A percentile compares a stretch with the other conserved stretches of the same genome.
phyloP scores from a whole-genome alignment of 2,329 filamentous ascomycete genomes.

The Colletotrichum sp. region DNA sequence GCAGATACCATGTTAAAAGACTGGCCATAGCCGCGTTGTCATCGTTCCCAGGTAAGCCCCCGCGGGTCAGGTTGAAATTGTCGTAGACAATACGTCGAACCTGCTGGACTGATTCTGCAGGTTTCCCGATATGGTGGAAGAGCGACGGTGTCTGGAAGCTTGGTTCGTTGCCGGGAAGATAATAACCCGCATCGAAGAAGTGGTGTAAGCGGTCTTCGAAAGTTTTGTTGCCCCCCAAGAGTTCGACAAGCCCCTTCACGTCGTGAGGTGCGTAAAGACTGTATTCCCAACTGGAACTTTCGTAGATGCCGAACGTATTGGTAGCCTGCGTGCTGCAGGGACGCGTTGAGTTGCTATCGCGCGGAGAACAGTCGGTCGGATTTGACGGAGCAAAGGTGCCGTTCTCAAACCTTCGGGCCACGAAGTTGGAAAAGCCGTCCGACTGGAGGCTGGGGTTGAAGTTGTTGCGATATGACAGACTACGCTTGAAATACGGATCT shows the following conservation, averaged over 20 bases:
- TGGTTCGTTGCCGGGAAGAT: background rate
- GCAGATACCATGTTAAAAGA: background rate
- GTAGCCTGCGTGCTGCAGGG: background rate
- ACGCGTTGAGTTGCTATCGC: background rate
- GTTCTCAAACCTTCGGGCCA: background rate
- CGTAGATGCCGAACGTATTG: background rate
- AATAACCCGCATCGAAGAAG: background rate
- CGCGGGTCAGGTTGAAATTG: background rate
- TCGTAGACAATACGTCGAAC: background rate
- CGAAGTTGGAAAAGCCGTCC: background rate
- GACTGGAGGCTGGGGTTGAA: background rate
- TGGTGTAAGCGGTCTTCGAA: background rate
- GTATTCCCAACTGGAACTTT: constrained; percentile 8
- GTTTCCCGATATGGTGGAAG: background rate
- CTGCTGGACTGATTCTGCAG: background rate
- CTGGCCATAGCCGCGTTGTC: background rate
- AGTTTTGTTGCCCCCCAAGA: background rate
- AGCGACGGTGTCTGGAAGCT: background rate
- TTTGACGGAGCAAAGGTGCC: background rate
- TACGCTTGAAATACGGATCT: background rate
- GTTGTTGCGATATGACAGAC: background rate
- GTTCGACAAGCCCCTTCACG: background rate
- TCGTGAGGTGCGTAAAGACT: background rate
- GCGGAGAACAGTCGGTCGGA: background rate
- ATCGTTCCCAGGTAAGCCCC: background rate